Evolutionary conservation across 306 rosid genomes (phyloP), one percentile per base, ranked within the genome.

Genomic region (Pterocarpus santalinus): DNA sequence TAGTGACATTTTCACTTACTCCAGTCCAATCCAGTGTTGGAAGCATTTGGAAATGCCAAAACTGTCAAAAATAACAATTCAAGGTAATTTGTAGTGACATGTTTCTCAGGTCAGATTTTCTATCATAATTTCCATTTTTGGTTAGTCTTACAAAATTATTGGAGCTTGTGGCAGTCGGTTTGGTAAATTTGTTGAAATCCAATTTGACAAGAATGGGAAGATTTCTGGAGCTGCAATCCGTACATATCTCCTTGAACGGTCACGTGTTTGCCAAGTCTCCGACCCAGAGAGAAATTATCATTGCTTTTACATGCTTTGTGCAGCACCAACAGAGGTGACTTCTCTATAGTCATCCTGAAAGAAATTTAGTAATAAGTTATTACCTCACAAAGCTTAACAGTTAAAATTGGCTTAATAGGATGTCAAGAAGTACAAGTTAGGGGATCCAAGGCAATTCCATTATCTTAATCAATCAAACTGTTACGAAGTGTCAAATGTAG

Each of bases 251-350:
- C 97, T 93, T 0, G 97, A 93, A 88, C 86, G 97, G 64, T 93
- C 97, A 8, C 89, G 97, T 30, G 97, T 93, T 73, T 93, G 96
- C 87, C 97, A 93, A 84, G 90, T 73, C 32, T 93, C 97, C 1
- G 96, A 93, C 14, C 97, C 97, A 1, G 97, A 93, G 87, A 93
- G 97, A 80, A 93, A 91, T 88, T 93, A 93, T 79, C 97, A 93
- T 84, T 93, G 97, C 83, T 93, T 93, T 85, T 93, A 93, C 94
- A 91, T 93, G 96, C 91, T 93, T 44, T 93, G 97, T 82, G 87
- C 97, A 43, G 97, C 97, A 77, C 97, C 97, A 74, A 85, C 84
- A 32, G 96, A 93, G 94, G 98, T 93, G 78, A 87, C 49, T 17
- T 63, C 65, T 69, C 51, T 57, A 67, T 68, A 69, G 46, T 33